Base-by-base conservation (phyloP, 805 yeast species). In the Schwanniomyces yamadae region DNA sequence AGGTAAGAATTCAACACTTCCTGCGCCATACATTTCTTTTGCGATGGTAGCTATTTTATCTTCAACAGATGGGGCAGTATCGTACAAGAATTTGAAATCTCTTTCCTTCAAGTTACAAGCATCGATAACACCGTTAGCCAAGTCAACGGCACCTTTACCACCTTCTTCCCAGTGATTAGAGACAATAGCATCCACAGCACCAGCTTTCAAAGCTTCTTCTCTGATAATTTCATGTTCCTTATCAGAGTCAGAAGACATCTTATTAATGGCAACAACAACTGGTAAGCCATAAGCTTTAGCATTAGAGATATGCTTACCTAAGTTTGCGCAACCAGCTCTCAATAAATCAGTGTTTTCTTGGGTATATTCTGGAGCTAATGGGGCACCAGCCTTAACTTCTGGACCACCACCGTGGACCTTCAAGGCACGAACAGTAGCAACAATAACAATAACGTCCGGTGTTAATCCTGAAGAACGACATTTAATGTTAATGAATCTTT, bases 341-440 rank as follows among this genome's bases (percentile, higher is more conserved):
- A 84, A 80, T 51, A 83, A 66, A 14, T 81, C 88, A 45, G 79
- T 70, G 61, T 84, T 80, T 59, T 84, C 95, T 49, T 73, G 73
- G 14, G 78, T 69, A 66, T 84, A 84, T 56, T 77, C 91, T 21
- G 77, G 68, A 42, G 91, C 87, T 57, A 84, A 71, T 37, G 87
- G 71, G 44, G 84, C 84, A 54, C 93, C 95, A 28, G 95, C 88
- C 63, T 83, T 84, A 39, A 84, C 91, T 51, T 83, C 89, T 33
- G 93, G 87, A 34, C 89, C 95, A 55, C 95, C 95, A 57, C 95
- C 95, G 57, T 84, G 95, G 32, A 84, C 78, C 62, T 84, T 84
- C 63, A 84, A 70, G 17, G 95, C 95, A 66, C 95, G 76, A 14
- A 83, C 82, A 24, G 95, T 84, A 34, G 95, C 93, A 41, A 84